Evolutionary conservation across 148 eudicot genomes (phyloP).

Genomic region (Chenopodium suecicum): DNA sequence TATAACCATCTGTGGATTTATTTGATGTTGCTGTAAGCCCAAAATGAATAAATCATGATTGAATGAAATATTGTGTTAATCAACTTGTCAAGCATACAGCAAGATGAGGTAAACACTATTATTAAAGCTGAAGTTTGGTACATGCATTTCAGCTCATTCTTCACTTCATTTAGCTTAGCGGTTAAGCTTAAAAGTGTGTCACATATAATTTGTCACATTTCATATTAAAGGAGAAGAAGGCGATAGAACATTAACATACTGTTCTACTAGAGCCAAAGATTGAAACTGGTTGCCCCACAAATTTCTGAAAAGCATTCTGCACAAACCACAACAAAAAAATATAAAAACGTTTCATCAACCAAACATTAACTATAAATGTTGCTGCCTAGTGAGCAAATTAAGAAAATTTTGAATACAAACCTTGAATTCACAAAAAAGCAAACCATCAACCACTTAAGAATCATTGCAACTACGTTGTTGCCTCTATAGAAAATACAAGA

Average conservation of each 20-base stretch:
- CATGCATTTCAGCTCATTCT: background rate
- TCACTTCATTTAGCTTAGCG: background rate
- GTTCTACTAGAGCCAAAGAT: constrained; percentile 92
- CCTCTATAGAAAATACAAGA: background rate
- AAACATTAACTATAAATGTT: too few relatives aligned
- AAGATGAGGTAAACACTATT: background rate
- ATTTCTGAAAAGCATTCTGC: constrained; percentile 89
- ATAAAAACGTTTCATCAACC: too few relatives aligned
- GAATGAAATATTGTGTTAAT: background rate
- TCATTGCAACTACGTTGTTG: background rate
- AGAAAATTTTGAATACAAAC: too few relatives aligned
- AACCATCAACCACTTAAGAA: too few relatives aligned
- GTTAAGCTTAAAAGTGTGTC: background rate
- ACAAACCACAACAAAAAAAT: constrained; percentile 8
- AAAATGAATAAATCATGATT: background rate
- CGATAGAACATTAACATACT: constrained; percentile 40
- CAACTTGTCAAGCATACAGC: background rate
- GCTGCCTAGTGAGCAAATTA: too few relatives aligned
- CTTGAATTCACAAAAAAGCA: too few relatives aligned
- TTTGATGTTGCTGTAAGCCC: background rate
- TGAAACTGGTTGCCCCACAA: constrained; percentile 87
- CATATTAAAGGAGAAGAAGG: background rate
- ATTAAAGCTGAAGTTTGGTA: background rate
- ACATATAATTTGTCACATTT: background rate
- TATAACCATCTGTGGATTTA: background rate